Conservation (phyloP, 768 basidiomycete genomes). For the Trametes elegans region DNA sequence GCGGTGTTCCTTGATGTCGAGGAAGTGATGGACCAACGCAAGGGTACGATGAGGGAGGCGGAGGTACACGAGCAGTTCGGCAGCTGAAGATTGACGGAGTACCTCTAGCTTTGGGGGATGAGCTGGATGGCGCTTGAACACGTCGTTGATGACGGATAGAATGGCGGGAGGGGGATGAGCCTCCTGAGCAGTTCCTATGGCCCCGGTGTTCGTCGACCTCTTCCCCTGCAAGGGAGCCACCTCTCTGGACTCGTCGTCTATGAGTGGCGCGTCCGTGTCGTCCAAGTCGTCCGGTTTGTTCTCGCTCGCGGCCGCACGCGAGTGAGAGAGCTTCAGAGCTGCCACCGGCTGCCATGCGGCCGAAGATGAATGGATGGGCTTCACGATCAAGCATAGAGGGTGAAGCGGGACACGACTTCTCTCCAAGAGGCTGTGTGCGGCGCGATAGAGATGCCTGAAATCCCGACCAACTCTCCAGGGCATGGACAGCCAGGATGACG, state of each 20-base stretch:
- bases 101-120: background rate
- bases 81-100: background rate
- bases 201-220: background rate
- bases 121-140: background rate
- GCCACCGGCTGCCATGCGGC: constrained; percentile 16
- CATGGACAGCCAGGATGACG: constrained; percentile 63
- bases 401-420: constrained; percentile 12
- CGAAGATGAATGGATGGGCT: constrained; percentile 18
- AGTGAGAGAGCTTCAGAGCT: constrained; percentile 15
- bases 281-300: background rate
- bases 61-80: background rate
- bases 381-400: constrained; percentile 14
- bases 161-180: constrained; percentile 2
- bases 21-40: constrained; percentile 9
- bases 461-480: constrained; percentile 59
- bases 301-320: background rate
- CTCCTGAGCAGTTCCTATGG: background rate
- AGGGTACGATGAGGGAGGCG: constrained; percentile 2
- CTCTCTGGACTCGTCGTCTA: background rate
- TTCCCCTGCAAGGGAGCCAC: constrained; percentile 1
- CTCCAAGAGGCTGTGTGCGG: constrained; percentile 27
- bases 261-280: background rate
- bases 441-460: constrained; percentile 51
- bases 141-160: background rate
- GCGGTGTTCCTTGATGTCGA: constrained; percentile 31